Percentiles rank a stretch among this genome's conserved stretches.
These are phyloP conservation scores for Cladosporium velox DNA, from an alignment of 2,329 filamentous ascomycete genomes.

Conservation along the genomic window DNA sequence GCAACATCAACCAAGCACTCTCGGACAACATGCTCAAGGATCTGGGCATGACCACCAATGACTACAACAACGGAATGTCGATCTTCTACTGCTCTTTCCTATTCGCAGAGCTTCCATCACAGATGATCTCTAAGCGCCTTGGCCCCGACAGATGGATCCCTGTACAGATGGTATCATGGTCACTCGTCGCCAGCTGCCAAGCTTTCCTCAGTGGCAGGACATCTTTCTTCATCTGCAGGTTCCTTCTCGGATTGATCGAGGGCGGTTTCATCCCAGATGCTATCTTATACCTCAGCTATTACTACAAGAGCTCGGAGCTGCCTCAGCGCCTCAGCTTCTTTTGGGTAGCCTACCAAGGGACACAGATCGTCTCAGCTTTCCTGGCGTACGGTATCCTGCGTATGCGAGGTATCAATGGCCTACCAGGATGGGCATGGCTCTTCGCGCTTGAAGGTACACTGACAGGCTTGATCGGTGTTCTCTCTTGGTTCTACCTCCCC, in stretches of 20 bases:
- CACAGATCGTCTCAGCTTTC: constrained; percentile 32
- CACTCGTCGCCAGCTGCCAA: constrained; percentile 40
- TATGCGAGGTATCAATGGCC: constrained; percentile 48
- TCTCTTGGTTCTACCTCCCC: constrained; percentile 56
- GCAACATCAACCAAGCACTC: not conserved
- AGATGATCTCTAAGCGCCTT: constrained; percentile 47
- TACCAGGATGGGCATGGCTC: constrained; percentile 51
- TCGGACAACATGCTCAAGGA: not conserved
- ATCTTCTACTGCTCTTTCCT: constrained; percentile 85
- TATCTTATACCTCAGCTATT: constrained; percentile 71
- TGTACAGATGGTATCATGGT: constrained; percentile 47
- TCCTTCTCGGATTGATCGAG: constrained; percentile 46
- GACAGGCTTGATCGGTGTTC: constrained; percentile 55
- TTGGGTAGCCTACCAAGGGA: constrained; percentile 51
- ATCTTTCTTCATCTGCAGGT: constrained; percentile 43
- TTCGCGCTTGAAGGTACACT: constrained; percentile 55
- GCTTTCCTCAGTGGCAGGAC: constrained; percentile 33
- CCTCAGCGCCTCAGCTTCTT: constrained; percentile 68
- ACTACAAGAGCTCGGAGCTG: constrained; percentile 71
- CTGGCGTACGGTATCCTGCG: constrained; percentile 38
- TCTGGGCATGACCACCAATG: constrained; percentile 41
- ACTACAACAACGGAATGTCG: constrained; percentile 47
- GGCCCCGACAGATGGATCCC: constrained; percentile 50
- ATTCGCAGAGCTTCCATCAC: constrained; percentile 40
- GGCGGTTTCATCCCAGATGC: constrained; percentile 58